Evolutionary conservation across 352 stramenopile genomes (phyloP).

Genomic region (Peronospora tabacina): DNA sequence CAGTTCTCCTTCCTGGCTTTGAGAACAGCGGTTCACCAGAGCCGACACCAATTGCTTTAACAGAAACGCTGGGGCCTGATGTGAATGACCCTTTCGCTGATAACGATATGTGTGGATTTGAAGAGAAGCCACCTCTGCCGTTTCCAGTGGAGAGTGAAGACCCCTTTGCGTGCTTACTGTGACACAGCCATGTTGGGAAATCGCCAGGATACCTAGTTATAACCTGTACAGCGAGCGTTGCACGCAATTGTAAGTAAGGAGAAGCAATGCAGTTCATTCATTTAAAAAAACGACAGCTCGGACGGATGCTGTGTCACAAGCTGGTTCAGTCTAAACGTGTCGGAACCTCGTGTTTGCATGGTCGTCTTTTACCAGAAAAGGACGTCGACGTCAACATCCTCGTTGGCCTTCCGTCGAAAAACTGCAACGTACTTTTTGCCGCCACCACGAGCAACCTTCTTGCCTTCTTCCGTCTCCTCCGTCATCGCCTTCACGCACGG

Average conservation of each 20-base stretch:
- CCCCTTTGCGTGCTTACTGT: constrained; percentile 59
- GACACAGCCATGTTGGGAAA: constrained; percentile 11
- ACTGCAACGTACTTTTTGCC: constrained; percentile 87
- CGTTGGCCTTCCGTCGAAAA: constrained; percentile 64
- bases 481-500: constrained; percentile 93
- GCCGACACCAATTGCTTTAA: constrained; percentile 5
- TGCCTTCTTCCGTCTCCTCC: constrained; percentile 96
- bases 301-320: constrained; percentile 1
- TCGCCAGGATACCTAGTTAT: constrained; percentile 11
- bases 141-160: constrained; percentile 41
- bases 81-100: constrained; percentile 50
- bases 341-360: constrained; percentile 1
- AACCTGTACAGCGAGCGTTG: constrained; percentile 11
- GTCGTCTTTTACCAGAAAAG: constrained; percentile 50
- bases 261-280: constrained; percentile 28
- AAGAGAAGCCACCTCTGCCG: constrained; percentile 29
- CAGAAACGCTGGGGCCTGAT: constrained; percentile 18
- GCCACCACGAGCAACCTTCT: constrained; percentile 92
- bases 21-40: constrained; percentile 9
- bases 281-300: constrained; percentile 8
- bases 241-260: constrained; percentile 16
- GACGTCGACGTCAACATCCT: constrained; percentile 48
- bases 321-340: neutral
- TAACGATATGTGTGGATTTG: constrained; percentile 55
- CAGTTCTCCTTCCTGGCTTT: constrained; percentile 15